These are phyloP conservation scores for Lepidium aucheri DNA, from an alignment of 345 rosid species.

Conservation along the genomic window DNA sequence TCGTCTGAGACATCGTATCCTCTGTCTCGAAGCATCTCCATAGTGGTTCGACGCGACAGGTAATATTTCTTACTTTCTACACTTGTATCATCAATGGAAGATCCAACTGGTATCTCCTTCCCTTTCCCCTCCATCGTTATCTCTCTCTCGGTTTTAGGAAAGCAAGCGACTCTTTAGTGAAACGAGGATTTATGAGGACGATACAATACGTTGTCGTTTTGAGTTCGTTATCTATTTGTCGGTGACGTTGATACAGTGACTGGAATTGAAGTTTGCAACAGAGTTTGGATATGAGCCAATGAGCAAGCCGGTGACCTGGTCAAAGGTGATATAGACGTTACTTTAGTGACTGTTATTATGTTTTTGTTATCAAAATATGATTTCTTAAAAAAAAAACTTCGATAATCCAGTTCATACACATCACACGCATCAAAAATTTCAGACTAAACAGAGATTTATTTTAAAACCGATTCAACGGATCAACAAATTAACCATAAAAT, in stretches of 20 bases:
- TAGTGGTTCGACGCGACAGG: constrained; percentile 55
- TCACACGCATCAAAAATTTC: too few species aligned
- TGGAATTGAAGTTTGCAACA: neutral
- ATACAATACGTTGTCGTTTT: neutral
- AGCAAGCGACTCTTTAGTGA: neutral
- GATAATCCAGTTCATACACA: too few species aligned
- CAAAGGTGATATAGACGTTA: neutral
- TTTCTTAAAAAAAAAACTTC: too few species aligned
- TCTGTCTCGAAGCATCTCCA: constrained; percentile 83
- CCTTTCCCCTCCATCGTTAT: constrained; percentile 25
- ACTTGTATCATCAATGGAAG: constrained; percentile 42
- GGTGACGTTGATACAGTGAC: neutral
- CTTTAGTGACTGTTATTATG: neutral
- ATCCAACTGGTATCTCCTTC: constrained; percentile 12
- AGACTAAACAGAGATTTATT: too few species aligned
- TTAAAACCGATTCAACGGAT: too few species aligned
- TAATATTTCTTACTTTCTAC: constrained; percentile 58
- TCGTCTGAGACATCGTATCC: constrained; percentile 52
- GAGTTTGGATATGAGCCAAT: constrained; percentile 3
- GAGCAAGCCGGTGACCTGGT: neutral
- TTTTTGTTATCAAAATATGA: too few species aligned
- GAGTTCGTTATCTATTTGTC: neutral
- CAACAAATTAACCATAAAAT: too few species aligned
- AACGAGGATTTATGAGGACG: neutral
- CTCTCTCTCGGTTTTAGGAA: neutral